These are phyloP conservation scores for Cytidiella melzeri DNA, from an alignment of 768 basidiomycete genomes.

Conservation along the genomic window DNA sequence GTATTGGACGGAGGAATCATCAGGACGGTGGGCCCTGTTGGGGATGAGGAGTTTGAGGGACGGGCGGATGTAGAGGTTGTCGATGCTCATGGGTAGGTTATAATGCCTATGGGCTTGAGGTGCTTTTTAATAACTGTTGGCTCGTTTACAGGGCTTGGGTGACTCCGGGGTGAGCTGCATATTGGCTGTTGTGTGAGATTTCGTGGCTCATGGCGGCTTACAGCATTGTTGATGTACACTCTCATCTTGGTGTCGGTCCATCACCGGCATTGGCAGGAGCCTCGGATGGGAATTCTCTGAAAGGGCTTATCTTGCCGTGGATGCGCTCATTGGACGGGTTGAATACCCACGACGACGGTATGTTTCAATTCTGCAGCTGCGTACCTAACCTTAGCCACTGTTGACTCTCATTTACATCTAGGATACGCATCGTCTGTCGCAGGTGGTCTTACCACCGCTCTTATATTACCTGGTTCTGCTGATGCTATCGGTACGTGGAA, in stretches of 20 bases:
- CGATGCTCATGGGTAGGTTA: constrained; percentile 34
- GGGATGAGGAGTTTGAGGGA: neutral
- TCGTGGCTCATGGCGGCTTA: too few relatives aligned
- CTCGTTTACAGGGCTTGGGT: constrained; percentile 57
- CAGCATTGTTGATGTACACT: constrained; percentile 51
- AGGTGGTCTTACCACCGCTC: constrained; percentile 70
- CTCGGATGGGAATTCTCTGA: constrained; percentile 49
- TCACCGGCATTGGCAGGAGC: constrained; percentile 30
- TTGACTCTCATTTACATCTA: too few relatives aligned
- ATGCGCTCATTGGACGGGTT: constrained; percentile 67
- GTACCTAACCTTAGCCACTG: too few relatives aligned
- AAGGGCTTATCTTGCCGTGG: constrained; percentile 52
- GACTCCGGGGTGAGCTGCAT: constrained; percentile 37
- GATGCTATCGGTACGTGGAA: constrained; percentile 52
- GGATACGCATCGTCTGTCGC: constrained; percentile 48
- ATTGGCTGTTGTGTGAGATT: neutral
- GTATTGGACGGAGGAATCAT: constrained; percentile 67
- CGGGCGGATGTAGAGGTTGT: constrained; percentile 29
- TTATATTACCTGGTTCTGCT: constrained; percentile 68
- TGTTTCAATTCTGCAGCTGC: too few relatives aligned
- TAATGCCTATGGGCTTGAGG: neutral
- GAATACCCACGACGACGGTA: constrained; percentile 59
- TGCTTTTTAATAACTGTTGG: neutral
- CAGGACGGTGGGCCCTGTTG: constrained; percentile 41
- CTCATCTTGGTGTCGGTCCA: constrained; percentile 42